Conservation (phyloP, 1,284 basidiomycete species). For the Ustilago cynodontis region DNA sequence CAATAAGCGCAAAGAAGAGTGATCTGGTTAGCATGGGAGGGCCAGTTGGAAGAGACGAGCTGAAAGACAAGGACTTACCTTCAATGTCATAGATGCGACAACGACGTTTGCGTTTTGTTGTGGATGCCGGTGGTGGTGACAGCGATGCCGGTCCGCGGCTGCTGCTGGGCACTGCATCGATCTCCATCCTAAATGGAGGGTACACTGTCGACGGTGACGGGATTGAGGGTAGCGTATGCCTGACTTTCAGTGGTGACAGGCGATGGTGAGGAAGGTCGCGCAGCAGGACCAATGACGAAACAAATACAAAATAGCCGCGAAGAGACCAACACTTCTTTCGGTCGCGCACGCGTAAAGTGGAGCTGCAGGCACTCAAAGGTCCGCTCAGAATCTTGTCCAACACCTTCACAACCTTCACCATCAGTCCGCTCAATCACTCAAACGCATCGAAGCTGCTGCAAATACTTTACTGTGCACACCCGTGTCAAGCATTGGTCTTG, state of each 20-base stretch:
- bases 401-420: background rate
- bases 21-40: background rate
- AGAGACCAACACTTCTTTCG: background rate
- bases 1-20: background rate
- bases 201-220: too few relatives aligned
- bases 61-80: slow-evolving; percentile 11
- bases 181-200: slow-evolving; percentile 12
- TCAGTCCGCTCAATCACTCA: background rate
- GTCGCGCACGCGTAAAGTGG: slow-evolving; percentile 34
- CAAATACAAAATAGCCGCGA: background rate
- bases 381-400: background rate
- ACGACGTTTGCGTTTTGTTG: slow-evolving; percentile 18
- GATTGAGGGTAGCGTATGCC: background rate
- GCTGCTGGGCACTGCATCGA: slow-evolving; percentile 20
- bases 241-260: background rate
- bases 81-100: slow-evolving; percentile 41
- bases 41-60: background rate
- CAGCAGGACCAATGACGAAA: background rate
- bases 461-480: background rate
- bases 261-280: background rate
- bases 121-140: slow-evolving; percentile 7
- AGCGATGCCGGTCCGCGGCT: slow-evolving; percentile 2
- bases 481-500: background rate
- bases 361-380: background rate
- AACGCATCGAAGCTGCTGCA: background rate